These are phyloP conservation scores for Cladosporium sp. DNA, from an alignment of 2,329 filamentous ascomycete species.

Conservation along the genomic window DNA sequence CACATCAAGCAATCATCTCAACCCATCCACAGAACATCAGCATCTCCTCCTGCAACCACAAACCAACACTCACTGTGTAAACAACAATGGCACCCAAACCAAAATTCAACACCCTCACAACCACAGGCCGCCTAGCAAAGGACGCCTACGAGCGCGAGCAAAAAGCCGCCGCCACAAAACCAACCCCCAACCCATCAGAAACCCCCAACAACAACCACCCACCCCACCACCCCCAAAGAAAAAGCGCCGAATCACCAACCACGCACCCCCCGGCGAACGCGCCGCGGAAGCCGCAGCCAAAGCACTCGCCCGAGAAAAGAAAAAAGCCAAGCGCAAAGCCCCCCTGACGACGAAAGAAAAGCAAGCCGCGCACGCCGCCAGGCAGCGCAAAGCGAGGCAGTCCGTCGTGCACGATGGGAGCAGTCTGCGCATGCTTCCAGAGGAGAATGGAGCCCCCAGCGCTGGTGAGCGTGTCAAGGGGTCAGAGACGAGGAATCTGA, in stretches of 20 bases:
- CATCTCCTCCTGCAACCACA: no score
- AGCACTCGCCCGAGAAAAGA: no score
- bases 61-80: no score
- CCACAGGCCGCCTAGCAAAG: conserved; percentile 13
- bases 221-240: conserved; percentile 5
- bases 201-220: not conserved
- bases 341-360: not conserved
- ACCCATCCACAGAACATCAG: no score
- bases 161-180: not conserved
- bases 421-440: not conserved
- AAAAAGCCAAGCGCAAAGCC: not conserved
- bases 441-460: no score
- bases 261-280: not conserved
- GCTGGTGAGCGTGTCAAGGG: no score
- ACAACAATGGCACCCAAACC: not conserved
- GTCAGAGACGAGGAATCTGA: not conserved
- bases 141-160: conserved; percentile 3
- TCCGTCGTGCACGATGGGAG: not conserved
- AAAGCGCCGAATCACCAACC: not conserved
- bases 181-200: not conserved
- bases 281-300: conserved; percentile 7
- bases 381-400: not conserved
- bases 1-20: no score
- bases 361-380: not conserved
- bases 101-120: conserved; percentile 13